These are phyloP conservation scores for Boletus rufocinnamomeus DNA, from an alignment of 768 basidiomycete species.

Conservation along the genomic window DNA sequence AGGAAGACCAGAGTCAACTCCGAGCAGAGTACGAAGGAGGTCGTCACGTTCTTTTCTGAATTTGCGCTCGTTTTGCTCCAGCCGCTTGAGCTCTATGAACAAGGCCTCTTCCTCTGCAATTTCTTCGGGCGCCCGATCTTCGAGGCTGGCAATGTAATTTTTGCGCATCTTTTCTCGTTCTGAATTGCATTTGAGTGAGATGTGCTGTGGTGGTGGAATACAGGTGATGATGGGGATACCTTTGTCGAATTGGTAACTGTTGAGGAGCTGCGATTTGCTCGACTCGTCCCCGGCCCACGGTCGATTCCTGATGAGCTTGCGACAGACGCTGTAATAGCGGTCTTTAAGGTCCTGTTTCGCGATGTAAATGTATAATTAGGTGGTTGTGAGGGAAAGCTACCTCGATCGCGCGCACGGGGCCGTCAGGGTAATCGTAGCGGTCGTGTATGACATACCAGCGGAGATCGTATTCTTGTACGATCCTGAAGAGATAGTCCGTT, in stretches of 20 bases:
- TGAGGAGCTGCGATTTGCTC: constrained; percentile 63
- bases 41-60: constrained; percentile 91
- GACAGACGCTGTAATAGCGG: constrained; percentile 88
- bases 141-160: constrained; percentile 83
- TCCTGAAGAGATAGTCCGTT: constrained; percentile 86
- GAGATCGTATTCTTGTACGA: constrained; percentile 80
- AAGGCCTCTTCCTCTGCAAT: constrained; percentile 95
- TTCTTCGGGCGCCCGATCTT: constrained; percentile 84
- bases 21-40: constrained; percentile 77
- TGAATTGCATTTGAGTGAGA: constrained; percentile 31
- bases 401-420: constrained; percentile 63
- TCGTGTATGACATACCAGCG: constrained; percentile 91
- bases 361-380: background rate
- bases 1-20: constrained; percentile 84
- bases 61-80: constrained; percentile 88
- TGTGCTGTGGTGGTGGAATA: too few relatives aligned
- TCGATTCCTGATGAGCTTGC: constrained; percentile 80
- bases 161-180: constrained; percentile 89
- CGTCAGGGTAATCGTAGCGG: constrained; percentile 76
- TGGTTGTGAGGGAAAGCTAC: constrained; percentile 37
- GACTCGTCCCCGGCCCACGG: constrained; percentile 85
- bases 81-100: constrained; percentile 89
- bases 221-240: constrained; percentile 41
- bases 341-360: constrained; percentile 77
- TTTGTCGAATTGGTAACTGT: constrained; percentile 86